Conservation (phyloP, 192 early-diverging fungal species). For the Entomortierella parvispora region DNA sequence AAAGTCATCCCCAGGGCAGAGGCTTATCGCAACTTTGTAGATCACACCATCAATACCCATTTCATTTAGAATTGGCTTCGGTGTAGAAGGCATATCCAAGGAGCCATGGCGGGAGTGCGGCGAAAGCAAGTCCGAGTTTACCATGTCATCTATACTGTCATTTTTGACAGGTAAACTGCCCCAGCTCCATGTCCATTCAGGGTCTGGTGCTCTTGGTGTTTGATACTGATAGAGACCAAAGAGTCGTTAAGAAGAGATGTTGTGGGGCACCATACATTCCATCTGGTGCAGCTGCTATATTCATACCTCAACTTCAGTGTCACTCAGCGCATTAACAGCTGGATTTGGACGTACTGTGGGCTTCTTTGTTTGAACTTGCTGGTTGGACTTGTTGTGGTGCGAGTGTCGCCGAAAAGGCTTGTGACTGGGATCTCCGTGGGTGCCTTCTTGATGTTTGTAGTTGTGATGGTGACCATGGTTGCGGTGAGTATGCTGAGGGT, state of each 20-base stretch:
- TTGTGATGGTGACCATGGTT: conserved; percentile 5
- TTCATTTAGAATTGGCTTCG: conserved; percentile 29
- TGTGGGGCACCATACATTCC: no score
- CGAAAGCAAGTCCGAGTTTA: background rate
- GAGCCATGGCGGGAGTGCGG: conserved; percentile 9
- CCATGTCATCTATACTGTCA: conserved; percentile 17
- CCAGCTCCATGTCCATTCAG: conserved; percentile 79
- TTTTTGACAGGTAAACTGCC: conserved; percentile 71
- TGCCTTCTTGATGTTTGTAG: background rate
- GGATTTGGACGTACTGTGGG: conserved; percentile 3
- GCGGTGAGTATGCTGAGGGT: conserved; percentile 1
- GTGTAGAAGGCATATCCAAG: conserved; percentile 8
- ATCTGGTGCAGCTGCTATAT: background rate
- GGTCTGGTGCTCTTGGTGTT: conserved; percentile 18
- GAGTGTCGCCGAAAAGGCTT: conserved; percentile 6
- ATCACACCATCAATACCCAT: conserved; percentile 40
- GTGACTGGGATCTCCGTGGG: no score
- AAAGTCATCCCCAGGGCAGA: conserved; percentile 60
- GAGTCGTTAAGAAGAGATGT: background rate
- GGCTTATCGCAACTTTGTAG: conserved; percentile 63
- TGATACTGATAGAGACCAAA: conserved; percentile 22
- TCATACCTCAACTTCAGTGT: conserved; percentile 65
- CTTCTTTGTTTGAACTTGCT: conserved; percentile 1
- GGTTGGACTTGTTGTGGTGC: conserved; percentile 3
- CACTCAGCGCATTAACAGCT: conserved; percentile 58